Conservation (phyloP, 805 yeast genomes). For the Candida maesae region DNA sequence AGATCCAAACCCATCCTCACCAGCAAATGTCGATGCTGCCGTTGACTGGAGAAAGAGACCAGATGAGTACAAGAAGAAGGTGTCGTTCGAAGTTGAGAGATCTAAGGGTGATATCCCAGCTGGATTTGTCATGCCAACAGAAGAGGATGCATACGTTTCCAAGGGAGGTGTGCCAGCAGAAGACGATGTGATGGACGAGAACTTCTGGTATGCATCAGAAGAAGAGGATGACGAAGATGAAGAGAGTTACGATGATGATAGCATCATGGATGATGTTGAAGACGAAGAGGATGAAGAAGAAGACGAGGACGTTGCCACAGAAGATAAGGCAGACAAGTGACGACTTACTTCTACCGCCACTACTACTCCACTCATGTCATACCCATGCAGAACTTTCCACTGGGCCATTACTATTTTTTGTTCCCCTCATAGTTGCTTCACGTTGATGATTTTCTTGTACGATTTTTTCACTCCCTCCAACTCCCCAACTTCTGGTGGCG, state of each 20-base stretch:
- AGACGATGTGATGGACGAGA: slow-evolving; percentile 67
- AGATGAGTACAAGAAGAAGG: slow-evolving; percentile 70
- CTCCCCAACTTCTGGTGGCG: neutral
- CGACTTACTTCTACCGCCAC: neutral
- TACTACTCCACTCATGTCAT: too few species aligned
- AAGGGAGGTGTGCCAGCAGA: slow-evolving; percentile 32
- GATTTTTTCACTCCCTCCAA: neutral
- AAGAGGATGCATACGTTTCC: slow-evolving; percentile 54
- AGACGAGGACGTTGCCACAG: slow-evolving; percentile 32
- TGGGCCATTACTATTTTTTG: neutral
- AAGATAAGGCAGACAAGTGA: slow-evolving; percentile 27
- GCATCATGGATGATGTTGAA: slow-evolving; percentile 44
- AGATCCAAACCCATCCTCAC: slow-evolving; percentile 90
- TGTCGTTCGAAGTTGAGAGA: slow-evolving; percentile 75
- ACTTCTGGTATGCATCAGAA: slow-evolving; percentile 80
- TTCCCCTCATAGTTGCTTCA: neutral
- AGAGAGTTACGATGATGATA: slow-evolving; percentile 57
- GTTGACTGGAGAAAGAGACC: slow-evolving; percentile 83
- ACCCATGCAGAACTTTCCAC: too few species aligned
- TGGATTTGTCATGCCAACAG: slow-evolving; percentile 78
- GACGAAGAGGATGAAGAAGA: slow-evolving; percentile 54
- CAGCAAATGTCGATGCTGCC: slow-evolving; percentile 96
- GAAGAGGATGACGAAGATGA: slow-evolving; percentile 46
- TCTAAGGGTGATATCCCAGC: slow-evolving; percentile 84
- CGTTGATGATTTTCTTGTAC: neutral